These are phyloP conservation scores for Fusarium tuaranense DNA, from an alignment of 2,329 filamentous ascomycete species.

Conservation along the genomic window DNA sequence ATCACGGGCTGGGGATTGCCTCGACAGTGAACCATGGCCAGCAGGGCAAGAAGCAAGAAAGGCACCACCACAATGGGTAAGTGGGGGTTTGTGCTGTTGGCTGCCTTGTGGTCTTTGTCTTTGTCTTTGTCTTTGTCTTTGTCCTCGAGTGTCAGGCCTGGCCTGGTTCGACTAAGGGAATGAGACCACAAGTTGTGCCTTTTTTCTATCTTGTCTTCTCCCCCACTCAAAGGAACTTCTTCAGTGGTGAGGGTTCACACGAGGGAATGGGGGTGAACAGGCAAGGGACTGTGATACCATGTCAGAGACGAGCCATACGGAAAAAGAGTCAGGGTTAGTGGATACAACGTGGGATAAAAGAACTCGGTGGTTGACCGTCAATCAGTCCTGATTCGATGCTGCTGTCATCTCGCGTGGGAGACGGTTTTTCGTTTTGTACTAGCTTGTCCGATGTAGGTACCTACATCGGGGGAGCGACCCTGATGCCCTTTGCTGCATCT, in stretches of 20 bases:
- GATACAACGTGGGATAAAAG: constrained; percentile 2
- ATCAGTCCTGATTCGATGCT: neutral
- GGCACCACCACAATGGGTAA: constrained; percentile 4
- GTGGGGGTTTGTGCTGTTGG: constrained; percentile 3
- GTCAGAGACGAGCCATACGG: neutral
- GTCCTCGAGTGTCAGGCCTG: neutral
- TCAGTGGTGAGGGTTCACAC: neutral
- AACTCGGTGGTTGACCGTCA: neutral
- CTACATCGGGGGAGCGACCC: neutral
- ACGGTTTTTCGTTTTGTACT: neutral
- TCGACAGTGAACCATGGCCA: neutral
- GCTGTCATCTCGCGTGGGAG: neutral
- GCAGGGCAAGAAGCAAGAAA: neutral
- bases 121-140: neutral
- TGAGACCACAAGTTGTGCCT: neutral
- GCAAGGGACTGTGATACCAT: neutral
- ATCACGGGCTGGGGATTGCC: constrained; percentile 21
- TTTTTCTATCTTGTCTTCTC: neutral
- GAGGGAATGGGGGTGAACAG: neutral
- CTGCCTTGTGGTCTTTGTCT: neutral
- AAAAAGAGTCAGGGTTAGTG: neutral
- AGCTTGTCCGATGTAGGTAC: neutral
- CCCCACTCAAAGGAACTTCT: neutral
- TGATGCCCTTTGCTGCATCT: neutral
- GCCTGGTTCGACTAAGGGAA: neutral